phyloP scores from a whole-genome alignment of 2,329 filamentous ascomycete genomes.

The Colletotrichum caudatum region DNA sequence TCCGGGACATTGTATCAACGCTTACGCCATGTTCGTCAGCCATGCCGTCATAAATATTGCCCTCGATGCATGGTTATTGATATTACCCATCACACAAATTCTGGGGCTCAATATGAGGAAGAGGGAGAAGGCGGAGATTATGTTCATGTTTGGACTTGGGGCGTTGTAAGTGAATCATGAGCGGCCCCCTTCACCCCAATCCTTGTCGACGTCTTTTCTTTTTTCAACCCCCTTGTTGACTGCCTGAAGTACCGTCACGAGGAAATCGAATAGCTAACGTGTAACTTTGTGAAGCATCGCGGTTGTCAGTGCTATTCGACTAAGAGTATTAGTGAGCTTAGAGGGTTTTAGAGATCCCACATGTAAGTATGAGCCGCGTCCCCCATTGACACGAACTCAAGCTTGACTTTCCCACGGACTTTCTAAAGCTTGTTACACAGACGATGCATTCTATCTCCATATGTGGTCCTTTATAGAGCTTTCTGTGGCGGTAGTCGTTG shows the following conservation, averaged over 20 bases:
- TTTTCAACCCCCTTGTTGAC: too few species aligned
- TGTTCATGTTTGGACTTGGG: constrained; percentile 54
- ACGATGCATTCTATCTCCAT: constrained; percentile 55
- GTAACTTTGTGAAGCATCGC: constrained; percentile 49
- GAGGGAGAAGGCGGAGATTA: constrained; percentile 53
- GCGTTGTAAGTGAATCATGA: constrained; percentile 35
- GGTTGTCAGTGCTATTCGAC: constrained; percentile 52
- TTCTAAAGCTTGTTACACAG: not conserved
- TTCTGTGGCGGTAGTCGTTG: constrained; percentile 57
- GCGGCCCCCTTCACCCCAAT: not conserved
- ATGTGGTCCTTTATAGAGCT: constrained; percentile 61
- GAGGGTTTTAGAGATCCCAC: constrained; percentile 52
- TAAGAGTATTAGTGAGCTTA: constrained; percentile 53
- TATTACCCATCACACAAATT: constrained; percentile 55
- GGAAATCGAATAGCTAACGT: constrained; percentile 5
- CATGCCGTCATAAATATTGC: constrained; percentile 58
- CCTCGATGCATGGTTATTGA: constrained; percentile 57
- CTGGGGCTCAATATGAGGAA: constrained; percentile 49
- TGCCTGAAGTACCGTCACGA: not conserved
- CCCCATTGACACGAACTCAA: constrained; percentile 56
- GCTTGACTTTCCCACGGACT: constrained; percentile 52
- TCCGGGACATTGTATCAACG: constrained; percentile 51
- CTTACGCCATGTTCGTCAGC: constrained; percentile 54
- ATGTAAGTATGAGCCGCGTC: constrained; percentile 50
- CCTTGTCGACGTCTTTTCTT: not conserved